phyloP scores from a whole-genome alignment of 495 filamentous ascomycete species.

The Daldinia vernicosa region DNA sequence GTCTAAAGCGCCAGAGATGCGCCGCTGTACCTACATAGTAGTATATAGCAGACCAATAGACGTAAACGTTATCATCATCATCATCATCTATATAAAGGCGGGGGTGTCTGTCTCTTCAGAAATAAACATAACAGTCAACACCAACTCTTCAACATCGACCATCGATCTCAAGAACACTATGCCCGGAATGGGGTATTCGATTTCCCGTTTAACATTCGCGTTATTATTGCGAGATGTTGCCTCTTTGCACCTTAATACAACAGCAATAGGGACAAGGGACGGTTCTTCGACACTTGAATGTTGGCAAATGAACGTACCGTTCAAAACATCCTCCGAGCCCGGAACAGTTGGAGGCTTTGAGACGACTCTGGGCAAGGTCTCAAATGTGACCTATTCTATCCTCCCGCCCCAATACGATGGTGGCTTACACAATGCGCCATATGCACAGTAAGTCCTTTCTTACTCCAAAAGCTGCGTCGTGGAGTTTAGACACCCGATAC shows the following conservation, averaged over 20 bases:
- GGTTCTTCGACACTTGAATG: slow-evolving; percentile 62
- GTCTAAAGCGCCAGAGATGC: too few relatives aligned
- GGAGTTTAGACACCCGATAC: background rate
- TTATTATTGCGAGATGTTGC: background rate
- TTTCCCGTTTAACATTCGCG: background rate
- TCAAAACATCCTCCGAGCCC: slow-evolving; percentile 51
- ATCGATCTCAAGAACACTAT: background rate
- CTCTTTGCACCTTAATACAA: slow-evolving; percentile 41
- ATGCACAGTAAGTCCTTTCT: slow-evolving; percentile 53
- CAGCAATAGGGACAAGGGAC: slow-evolving; percentile 40
- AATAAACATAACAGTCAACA: background rate
- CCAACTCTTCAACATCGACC: background rate
- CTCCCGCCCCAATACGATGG: slow-evolving; percentile 60
- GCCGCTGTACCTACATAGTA: too few relatives aligned
- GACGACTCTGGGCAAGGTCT: slow-evolving; percentile 48
- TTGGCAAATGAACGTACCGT: slow-evolving; percentile 59
- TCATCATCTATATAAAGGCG: slow-evolving; percentile 17
- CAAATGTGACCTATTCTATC: slow-evolving; percentile 52
- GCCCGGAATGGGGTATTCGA: background rate
- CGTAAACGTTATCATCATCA: too few relatives aligned
- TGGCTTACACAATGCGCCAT: slow-evolving; percentile 62
- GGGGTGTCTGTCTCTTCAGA: background rate
- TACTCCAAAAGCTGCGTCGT: background rate
- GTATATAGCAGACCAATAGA: too few relatives aligned
- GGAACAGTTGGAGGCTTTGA: slow-evolving; percentile 54